Evolutionary conservation across 2,329 filamentous ascomycete genomes (phyloP).

Genomic region (Epichloe brachyelytri): DNA sequence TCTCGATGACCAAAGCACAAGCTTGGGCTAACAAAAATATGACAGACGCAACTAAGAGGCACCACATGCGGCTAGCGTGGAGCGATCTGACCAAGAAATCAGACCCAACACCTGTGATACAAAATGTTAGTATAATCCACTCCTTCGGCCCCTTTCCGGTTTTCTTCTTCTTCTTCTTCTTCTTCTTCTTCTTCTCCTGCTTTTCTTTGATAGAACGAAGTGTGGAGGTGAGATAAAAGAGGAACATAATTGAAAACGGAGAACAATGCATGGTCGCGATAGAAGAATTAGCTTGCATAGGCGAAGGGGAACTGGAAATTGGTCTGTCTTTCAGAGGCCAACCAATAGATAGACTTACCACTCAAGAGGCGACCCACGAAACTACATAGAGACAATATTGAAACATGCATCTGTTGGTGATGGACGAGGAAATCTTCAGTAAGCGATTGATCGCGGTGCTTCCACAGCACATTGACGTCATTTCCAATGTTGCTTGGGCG

Average conservation of each 20-base stretch:
- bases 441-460: constrained; percentile 63
- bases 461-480: constrained; percentile 78
- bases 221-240: neutral
- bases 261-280: neutral
- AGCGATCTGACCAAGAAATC: constrained; percentile 78
- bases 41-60: constrained; percentile 61
- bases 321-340: neutral
- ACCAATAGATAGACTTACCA: constrained; percentile 34
- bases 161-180: neutral
- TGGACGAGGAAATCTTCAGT: constrained; percentile 63
- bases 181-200: neutral
- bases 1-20: constrained; percentile 58
- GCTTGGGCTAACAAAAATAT: constrained; percentile 74
- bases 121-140: neutral
- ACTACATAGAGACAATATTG: constrained; percentile 78
- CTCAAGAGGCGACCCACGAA: constrained; percentile 71
- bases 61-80: constrained; percentile 79
- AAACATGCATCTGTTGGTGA: constrained; percentile 83
- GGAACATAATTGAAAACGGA: too few relatives aligned
- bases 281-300: neutral
- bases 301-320: neutral
- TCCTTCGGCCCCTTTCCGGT: neutral
- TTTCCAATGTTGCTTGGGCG: constrained; percentile 78
- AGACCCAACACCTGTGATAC: constrained; percentile 60
- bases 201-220: neutral